Evolutionary conservation across 1,139 yeast species (phyloP), one percentile per base, ranked within the genome.

Genomic region (Williopsis jadinii): DNA sequence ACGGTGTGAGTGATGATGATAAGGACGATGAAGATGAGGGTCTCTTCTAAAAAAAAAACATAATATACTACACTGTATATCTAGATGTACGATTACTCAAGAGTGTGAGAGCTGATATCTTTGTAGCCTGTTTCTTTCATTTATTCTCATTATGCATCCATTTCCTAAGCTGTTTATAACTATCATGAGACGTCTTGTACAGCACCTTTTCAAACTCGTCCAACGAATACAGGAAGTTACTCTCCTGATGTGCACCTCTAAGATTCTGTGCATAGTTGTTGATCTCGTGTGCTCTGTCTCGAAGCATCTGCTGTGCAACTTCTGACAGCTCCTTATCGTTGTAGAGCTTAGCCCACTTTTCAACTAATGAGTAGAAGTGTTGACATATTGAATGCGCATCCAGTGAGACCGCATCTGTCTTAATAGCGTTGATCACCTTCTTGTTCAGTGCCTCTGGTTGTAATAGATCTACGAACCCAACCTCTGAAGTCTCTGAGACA

Each of bases 401-500:
- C 12, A 88, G 70, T 26, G 75, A 65, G 1, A 66, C 62, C 1
- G 96, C 76, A 49, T 80, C 85, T 0, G 96, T 74, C 57, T 84
- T 85, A 38, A 90, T 77, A 32, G 96, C 95, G 55, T 86, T 88
- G 32, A 84, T 59, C 26, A 87, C 88, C 50, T 76, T 77, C 10
- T 66, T 56, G 27, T 75, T 70, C 43, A 86, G 70, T 41, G 79
- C 75, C 3, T 79, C 84, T 0, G 97, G 96, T 38, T 75, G 77
- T 24, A 77, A 61, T 38, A 88, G 65, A 38, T 80, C 80, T 4
- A 88, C 67, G 52, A 87, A 83, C n/a, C 85, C 75, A 11, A 67
- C 66, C 9, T 46, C 45, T 4, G 53, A 47, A 13, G 42, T 35
- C 32, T 43, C 59, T 58, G 52, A 43, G 6, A 46, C 32, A 60